Evolutionary conservation across 768 basidiomycete genomes (phyloP).

Genomic region (Calocybe gangraenosa): DNA sequence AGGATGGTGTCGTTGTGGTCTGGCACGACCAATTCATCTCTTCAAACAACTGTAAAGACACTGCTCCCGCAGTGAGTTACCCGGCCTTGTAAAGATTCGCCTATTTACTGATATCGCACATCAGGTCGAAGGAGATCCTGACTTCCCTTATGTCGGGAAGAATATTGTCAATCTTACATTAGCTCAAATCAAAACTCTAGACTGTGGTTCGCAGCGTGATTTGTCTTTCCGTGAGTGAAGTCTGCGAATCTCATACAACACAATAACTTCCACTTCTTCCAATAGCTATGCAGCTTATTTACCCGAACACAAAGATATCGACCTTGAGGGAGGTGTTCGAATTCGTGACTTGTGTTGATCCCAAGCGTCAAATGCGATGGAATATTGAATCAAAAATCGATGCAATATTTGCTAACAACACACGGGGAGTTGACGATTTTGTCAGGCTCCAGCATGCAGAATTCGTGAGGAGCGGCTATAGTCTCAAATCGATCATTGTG

Average conservation of each 20-base stretch:
- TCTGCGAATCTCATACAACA: neutral
- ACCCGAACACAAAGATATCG: constrained; percentile 67
- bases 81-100: no score
- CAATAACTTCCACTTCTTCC: neutral
- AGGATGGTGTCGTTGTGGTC: constrained; percentile 77
- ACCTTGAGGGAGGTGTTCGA: constrained; percentile 73
- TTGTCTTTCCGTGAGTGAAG: constrained; percentile 49
- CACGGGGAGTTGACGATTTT: constrained; percentile 53
- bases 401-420: constrained; percentile 46
- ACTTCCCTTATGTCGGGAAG: constrained; percentile 73
- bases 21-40: constrained; percentile 76
- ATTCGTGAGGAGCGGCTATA: constrained; percentile 56
- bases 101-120: no score
- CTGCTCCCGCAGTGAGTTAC: constrained; percentile 49
- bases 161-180: constrained; percentile 73
- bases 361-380: constrained; percentile 55
- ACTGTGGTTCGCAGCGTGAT: constrained; percentile 71
- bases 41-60: constrained; percentile 65
- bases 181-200: constrained; percentile 74
- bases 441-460: constrained; percentile 56
- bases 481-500: constrained; percentile 57
- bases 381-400: constrained; percentile 82
- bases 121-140: constrained; percentile 51
- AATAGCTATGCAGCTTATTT: constrained; percentile 58
- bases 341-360: constrained; percentile 72